A percentile compares a stretch with the other conserved stretches of the same genome.
These are phyloP conservation scores for Fraxinus pennsylvanica DNA, from an alignment of 257 asterid species.

Conservation along the genomic window DNA sequence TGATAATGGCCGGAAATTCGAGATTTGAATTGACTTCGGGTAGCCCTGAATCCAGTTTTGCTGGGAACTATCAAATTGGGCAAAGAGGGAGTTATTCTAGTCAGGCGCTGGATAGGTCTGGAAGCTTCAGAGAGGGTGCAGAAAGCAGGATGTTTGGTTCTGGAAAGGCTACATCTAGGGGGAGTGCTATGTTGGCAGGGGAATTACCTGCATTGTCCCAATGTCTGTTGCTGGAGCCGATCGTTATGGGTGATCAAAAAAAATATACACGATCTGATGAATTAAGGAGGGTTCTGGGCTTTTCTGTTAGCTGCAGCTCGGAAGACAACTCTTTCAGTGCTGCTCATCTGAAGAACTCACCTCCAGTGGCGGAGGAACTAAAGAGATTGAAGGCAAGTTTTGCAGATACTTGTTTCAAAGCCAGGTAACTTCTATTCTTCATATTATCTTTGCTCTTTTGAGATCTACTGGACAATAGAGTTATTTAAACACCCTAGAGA, in stretches of 20 bases:
- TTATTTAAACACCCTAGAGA: background rate
- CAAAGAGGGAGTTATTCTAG: constrained; percentile 68
- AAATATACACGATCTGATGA: constrained; percentile 57
- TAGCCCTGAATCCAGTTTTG: constrained; percentile 67
- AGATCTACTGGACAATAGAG: background rate
- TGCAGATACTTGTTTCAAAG: constrained; percentile 62
- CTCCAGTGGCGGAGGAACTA: constrained; percentile 72
- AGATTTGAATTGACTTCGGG: constrained; percentile 70
- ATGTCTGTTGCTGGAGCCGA: constrained; percentile 70
- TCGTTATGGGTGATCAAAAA: constrained; percentile 60
- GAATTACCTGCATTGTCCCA: constrained; percentile 66
- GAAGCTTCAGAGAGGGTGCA: constrained; percentile 81
- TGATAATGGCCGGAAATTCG: constrained; percentile 74
- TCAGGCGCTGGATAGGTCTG: constrained; percentile 62
- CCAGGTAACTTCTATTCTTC: constrained; percentile 55
- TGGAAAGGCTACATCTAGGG: constrained; percentile 66
- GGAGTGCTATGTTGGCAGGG: constrained; percentile 46
- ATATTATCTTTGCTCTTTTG: constrained; percentile 7
- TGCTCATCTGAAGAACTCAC: constrained; percentile 62
- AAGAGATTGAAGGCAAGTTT: constrained; percentile 60
- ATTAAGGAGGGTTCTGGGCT: constrained; percentile 65
- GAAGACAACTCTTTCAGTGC: constrained; percentile 71
- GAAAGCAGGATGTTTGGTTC: constrained; percentile 60
- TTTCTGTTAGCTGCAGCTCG: constrained; percentile 55
- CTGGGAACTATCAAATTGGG: constrained; percentile 66